Evolutionary conservation across 352 stramenopile species (phyloP), one percentile per base, ranked within the genome.

Genomic region (Phytophthora niederhauseri): DNA sequence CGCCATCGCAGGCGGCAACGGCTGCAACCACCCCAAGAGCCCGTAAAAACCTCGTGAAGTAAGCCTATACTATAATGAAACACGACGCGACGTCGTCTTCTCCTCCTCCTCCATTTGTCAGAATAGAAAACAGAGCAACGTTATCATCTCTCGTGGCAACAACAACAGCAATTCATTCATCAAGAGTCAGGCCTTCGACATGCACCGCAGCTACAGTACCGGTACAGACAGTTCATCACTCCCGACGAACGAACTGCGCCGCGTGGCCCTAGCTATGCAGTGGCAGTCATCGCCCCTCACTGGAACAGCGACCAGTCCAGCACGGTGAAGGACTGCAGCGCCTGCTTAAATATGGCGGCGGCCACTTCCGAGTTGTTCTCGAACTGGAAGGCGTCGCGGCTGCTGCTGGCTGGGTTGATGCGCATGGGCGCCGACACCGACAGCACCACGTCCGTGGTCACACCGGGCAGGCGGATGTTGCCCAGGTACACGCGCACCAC

Each of bases 371-470:
- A 84, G 62, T 78, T 92, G 70, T 90, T 75, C 38, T 85, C 72
- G 52, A 92, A 80, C 64, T 85, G 74, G 61, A 91, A 91, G 34
- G 80, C 83, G 31, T 81, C 79, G 36, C 76, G 74, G 61, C 80
- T 89, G 64, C 83, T 91, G 71, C 87, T 95, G 30, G 79, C 73
- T 30, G 89, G 76, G 63, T 84, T 93, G 64, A 95, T 91, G 28
- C 77, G 76, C 64, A 96, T 81, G 20, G 89, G 89, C 30, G 87
- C 84, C 2, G 85, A 94, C 51, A 95, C 75, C 0, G 89, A 95
- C 57, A 96, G 70, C 15, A 96, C 85, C 36, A 96, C 75, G 66
- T 96, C 89, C 4, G 87, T 96, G 41, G 83, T 85, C 31, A 95
- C 87, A 22, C 68, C 70, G 1, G 85, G 89, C 58, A 96, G 67